A percentile compares a stretch with the other conserved stretches of the same genome.
Conservation (phyloP, 768 basidiomycete genomes). For the Mycena vitilis region DNA sequence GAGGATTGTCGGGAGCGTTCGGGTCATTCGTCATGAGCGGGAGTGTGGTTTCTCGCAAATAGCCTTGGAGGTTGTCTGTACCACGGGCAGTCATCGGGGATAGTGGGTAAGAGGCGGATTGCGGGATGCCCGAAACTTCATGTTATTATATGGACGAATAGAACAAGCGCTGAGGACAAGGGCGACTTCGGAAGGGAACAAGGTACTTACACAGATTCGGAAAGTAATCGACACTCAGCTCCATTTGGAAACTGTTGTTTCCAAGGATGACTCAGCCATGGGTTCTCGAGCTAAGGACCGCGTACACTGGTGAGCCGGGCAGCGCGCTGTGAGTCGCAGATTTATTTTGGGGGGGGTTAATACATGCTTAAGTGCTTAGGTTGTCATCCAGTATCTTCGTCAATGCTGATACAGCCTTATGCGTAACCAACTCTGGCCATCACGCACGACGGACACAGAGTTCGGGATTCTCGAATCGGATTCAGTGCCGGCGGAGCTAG, state of each 20-base stretch:
- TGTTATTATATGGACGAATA: neutral
- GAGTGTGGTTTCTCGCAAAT: slow-evolving; percentile 59
- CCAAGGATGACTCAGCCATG: too few species aligned
- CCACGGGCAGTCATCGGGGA: slow-evolving; percentile 45
- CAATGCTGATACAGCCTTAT: neutral
- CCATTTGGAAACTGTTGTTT: neutral
- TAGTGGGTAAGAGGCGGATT: neutral
- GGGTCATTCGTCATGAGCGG: slow-evolving; percentile 52
- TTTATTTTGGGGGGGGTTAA: too few species aligned
- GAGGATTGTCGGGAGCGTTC: slow-evolving; percentile 48
- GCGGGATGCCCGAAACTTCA: neutral
- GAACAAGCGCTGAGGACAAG: slow-evolving; percentile 7
- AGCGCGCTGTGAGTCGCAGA: too few species aligned
- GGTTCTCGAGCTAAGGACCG: too few species aligned
- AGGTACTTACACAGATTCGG: neutral
- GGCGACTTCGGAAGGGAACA: neutral
- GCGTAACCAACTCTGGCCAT: slow-evolving; percentile 18
- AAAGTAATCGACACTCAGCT: neutral
- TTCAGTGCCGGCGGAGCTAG: slow-evolving; percentile 31
- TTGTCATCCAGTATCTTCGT: neutral
- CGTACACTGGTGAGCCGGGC: too few species aligned
- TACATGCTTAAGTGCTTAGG: too few species aligned
- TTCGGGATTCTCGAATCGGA: slow-evolving; percentile 31
- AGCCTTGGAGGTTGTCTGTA: slow-evolving; percentile 57
- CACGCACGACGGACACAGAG: slow-evolving; percentile 29